Base-by-base conservation (phyloP, 257 asterid genomes). In the Ehretia macrophylla region DNA sequence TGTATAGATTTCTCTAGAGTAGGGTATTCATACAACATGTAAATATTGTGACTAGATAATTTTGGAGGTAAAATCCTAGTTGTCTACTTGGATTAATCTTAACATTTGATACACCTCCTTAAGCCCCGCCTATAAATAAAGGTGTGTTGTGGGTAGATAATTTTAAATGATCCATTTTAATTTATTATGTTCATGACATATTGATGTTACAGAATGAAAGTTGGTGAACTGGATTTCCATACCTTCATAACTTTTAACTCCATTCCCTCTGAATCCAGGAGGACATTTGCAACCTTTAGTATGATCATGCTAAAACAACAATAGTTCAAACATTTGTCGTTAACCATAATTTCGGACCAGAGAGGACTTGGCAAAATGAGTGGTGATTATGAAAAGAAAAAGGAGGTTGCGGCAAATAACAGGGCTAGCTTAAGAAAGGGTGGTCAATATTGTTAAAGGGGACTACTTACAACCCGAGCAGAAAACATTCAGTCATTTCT, bases 191-290 rank as follows among this genome's bases (percentile, higher is more conserved):
- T 27, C 51, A 32, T 20, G 10, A 17, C 14, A n/a, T 17, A 32
- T 14, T 9, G 14, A 58, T 60, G 47, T 35, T 55, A 50, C 51
- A 13, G 8, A 77, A 20, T 55, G 14, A 35, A 38, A 11, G 17
- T 46, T 23, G 20, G 23, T 45, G 49, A 48, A 32, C 13, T 18
- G 42, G 52, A 62, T 62, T 45, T 27, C 51, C 19, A 55, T 80
- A 93, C 99, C 99, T 55, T 86, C 97, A 73, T 97, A 93, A 48
- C 27, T 66, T 23, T 81, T 64, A 58, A 85, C 84, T 71, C 99
- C 99, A 58, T 93, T 95, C 55, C 97, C 99, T 80, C 27, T 82
- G 84, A 93, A 93, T 48, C 99, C 99, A 52, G 85, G 82, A 11
- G 97, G 99, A 56, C 99, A 93, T 39, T 79, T 71, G 78, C 99